Percentiles rank a stretch among this genome's conserved stretches.
Evolutionary conservation across 1,284 basidiomycete species (phyloP).

Genomic region (Sphaerobolus stellatus): DNA sequence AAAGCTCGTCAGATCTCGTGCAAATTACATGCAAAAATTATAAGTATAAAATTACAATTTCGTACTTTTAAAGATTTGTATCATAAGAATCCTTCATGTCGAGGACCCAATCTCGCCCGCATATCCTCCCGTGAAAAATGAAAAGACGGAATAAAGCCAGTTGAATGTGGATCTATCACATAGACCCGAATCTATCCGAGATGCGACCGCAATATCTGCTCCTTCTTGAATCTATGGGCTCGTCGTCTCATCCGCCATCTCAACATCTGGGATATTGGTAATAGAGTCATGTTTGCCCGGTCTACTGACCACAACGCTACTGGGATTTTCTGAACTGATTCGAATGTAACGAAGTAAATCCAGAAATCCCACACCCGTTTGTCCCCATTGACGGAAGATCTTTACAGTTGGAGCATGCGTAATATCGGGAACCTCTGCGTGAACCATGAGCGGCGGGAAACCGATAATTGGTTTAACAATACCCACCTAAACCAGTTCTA

Average conservation of each 20-base stretch:
- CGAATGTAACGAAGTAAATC: conserved; percentile 76
- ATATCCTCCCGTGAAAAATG: no score
- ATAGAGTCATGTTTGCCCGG: conserved; percentile 56
- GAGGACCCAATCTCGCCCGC: no score
- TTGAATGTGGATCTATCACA: no score
- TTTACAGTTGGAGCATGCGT: conserved; percentile 72
- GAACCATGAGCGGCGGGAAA: conserved; percentile 11
- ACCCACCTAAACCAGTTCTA: conserved; percentile 80
- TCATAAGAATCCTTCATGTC: no score
- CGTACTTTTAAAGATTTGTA: no score
- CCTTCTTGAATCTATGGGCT: no score
- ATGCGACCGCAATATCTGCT: no score
- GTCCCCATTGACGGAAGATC: conserved; percentile 77
- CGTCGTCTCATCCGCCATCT: conserved; percentile 11
- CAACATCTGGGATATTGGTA: background rate
- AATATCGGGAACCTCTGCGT: conserved; percentile 79
- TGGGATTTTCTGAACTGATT: conserved; percentile 58
- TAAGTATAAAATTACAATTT: no score
- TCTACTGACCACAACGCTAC: conserved; percentile 50
- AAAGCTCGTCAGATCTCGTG: no score
- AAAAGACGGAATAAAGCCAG: no score
- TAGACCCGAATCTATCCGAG: no score
- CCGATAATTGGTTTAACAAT: conserved; percentile 1
- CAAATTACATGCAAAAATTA: no score
- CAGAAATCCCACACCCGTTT: conserved; percentile 70